These are phyloP conservation scores for Apium graveolens DNA, from an alignment of 129 eudicot species.

Conservation along the genomic window DNA sequence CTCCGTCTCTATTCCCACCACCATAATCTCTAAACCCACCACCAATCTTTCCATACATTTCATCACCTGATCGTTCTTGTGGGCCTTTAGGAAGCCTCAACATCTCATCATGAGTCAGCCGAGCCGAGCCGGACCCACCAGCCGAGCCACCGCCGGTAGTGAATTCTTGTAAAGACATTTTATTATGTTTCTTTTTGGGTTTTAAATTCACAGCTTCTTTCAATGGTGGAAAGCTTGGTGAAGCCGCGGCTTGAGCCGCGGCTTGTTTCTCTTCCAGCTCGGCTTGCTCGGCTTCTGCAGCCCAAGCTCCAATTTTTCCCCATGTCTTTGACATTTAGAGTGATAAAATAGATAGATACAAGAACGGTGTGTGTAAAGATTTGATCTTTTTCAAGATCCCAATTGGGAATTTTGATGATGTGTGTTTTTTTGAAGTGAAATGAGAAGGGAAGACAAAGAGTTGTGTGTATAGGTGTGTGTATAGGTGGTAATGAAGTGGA, in stretches of 20 bases:
- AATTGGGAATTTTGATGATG: neutral
- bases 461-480: neutral
- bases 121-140: constrained; percentile 16
- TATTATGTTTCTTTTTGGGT: constrained; percentile 63
- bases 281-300: constrained; percentile 49
- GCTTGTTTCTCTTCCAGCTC: constrained; percentile 36
- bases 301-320: constrained; percentile 51
- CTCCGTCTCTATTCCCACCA: constrained; percentile 28
- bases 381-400: neutral
- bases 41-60: constrained; percentile 49
- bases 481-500: neutral
- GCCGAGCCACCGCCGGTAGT: constrained; percentile 13
- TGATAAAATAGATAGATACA: neutral
- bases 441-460: neutral
- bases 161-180: constrained; percentile 74
- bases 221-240: constrained; percentile 31
- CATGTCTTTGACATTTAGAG: constrained; percentile 46
- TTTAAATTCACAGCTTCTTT: constrained; percentile 39
- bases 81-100: constrained; percentile 87
- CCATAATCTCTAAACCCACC: constrained; percentile 79
- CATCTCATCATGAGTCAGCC: constrained; percentile 69
- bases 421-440: neutral
- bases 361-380: neutral
- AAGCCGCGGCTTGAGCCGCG: constrained; percentile 1
- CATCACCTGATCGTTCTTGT: constrained; percentile 63